Evolutionary conservation across 345 rosid species (phyloP), one percentile per base, ranked within the genome.

Genomic region (Moricandia arvensis): DNA sequence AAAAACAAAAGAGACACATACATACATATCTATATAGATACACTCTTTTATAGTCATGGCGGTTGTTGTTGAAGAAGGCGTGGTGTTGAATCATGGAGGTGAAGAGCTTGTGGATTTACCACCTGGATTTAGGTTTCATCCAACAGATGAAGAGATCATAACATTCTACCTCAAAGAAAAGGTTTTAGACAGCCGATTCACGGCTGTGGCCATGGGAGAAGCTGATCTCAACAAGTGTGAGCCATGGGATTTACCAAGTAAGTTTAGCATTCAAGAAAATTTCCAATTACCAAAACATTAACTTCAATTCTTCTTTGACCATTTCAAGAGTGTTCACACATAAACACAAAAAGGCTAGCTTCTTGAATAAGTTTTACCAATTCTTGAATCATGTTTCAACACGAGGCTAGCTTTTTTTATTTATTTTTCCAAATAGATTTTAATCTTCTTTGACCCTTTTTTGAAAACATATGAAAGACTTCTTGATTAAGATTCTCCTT

Each of bases 211-310:
- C 49, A 77, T 94, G 71, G 94, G 87, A 37, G 96, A 94, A 74
- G 98, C 82, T 57, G 97, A 94, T 84, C 85, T 94, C 82, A 94
- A 94, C 83, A 91, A 91, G 96, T 86, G 83, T 58, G 98, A 94
- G 45, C 98, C 98, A 5, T 94, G 98, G 98, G 98, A 94, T 75
- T 80, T 94, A 73, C 95, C 93, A 0, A 82, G 98, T 94, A 83
- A 82, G 90, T 47, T 13, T 53, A 6, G 1, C 49, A 9, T 7
- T 53, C 57, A 18, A 41, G 4, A 17, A 15, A 15, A 30, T 18
- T 57, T 41, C 54, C 69, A 54, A 26, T 7, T 8, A 59, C 43
- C 59, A 41, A 70, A 49, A 70, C 17, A 33, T 59, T 10, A 47
- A 7, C n/a, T 55, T 62, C 54, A 4, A 4, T 43, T 64, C 60